phyloP scores from a whole-genome alignment of 1,284 basidiomycete species.

The Cystobasidiaceae sp. region DNA sequence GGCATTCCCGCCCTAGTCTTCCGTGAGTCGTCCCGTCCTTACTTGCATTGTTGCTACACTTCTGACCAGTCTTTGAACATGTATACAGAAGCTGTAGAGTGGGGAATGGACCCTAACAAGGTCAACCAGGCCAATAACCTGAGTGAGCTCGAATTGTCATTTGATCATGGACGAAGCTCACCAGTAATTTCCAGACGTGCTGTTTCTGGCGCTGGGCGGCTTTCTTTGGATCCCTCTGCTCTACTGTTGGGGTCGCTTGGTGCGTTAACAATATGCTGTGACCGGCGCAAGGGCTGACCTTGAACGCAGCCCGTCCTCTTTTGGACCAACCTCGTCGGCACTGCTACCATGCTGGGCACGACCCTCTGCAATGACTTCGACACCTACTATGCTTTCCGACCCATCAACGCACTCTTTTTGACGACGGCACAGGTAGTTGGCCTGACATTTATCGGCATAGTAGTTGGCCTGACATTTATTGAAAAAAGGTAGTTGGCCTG shows the following conservation, averaged over 20 bases:
- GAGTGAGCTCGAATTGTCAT: too few relatives aligned
- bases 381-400: conserved; percentile 34
- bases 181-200: too few relatives aligned
- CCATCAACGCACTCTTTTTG: conserved; percentile 34
- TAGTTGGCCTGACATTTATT: too few relatives aligned
- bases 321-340: conserved; percentile 37
- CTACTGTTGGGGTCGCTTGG: too few relatives aligned
- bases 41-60: neutral
- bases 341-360: conserved; percentile 32
- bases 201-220: too few relatives aligned
- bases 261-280: neutral
- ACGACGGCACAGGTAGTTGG: conserved; percentile 31
- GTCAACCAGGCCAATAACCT: too few relatives aligned
- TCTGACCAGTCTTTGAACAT: too few relatives aligned
- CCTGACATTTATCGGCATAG: too few relatives aligned
- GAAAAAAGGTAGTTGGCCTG: conserved; percentile 32
- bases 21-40: conserved; percentile 10
- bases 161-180: too few relatives aligned
- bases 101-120: too few relatives aligned
- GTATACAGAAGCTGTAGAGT: too few relatives aligned
- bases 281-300: conserved; percentile 12
- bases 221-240: too few relatives aligned
- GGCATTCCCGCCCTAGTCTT: conserved; percentile 33
- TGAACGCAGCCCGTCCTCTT: conserved; percentile 36
- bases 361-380: conserved; percentile 26